Conservation (phyloP, 2,329 filamentous ascomycete species). For the Xenoacremonium recifei region DNA sequence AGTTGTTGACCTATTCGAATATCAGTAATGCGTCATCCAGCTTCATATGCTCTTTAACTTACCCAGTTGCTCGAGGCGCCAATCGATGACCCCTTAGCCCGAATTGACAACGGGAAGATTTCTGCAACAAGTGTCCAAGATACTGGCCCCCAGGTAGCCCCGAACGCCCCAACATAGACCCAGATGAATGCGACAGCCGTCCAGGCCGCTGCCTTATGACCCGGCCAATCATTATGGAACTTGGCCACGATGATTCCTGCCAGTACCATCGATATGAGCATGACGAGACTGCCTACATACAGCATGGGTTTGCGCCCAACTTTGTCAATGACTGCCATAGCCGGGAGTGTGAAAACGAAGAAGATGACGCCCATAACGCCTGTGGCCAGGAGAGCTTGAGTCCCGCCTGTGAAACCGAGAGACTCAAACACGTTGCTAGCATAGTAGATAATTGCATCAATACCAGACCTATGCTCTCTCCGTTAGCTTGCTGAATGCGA, state of each 20-base stretch:
- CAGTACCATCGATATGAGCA: conserved; percentile 37
- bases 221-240: conserved; percentile 35
- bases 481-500: too few relatives aligned
- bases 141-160: conserved; percentile 44
- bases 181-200: conserved; percentile 34
- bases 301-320: conserved; percentile 41
- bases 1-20: conserved; percentile 38
- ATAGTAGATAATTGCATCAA: conserved; percentile 44
- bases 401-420: conserved; percentile 60
- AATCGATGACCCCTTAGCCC: conserved; percentile 43
- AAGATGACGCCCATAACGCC: conserved; percentile 71
- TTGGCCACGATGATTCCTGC: conserved; percentile 40
- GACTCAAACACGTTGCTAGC: conserved; percentile 59
- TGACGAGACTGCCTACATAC: conserved; percentile 35
- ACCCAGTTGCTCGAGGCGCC: conserved; percentile 43
- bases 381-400: conserved; percentile 61
- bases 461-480: conserved; percentile 8
- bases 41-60: conserved; percentile 2
- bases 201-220: conserved; percentile 37
- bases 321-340: conserved; percentile 38
- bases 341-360: conserved; percentile 43
- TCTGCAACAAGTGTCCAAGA: conserved; percentile 49
- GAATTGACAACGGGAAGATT: conserved; percentile 44
- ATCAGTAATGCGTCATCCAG: not conserved
- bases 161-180: conserved; percentile 51